Base-by-base conservation (phyloP, 495 filamentous ascomycete genomes). In the Xylaria longipes region DNA sequence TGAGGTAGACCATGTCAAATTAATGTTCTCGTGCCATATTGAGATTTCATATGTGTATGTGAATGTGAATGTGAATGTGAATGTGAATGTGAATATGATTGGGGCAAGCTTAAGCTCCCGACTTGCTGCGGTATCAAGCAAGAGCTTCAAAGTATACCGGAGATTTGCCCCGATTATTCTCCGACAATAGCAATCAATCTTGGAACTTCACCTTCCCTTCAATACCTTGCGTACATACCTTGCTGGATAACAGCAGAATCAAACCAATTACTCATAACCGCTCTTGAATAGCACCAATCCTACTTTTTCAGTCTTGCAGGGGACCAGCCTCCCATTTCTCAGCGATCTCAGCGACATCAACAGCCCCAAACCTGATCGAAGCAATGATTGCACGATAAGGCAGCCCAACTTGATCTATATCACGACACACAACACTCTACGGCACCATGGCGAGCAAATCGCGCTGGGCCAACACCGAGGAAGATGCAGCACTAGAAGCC, bases 381-480 rank as follows among this genome's bases (percentile, higher is more conserved):
- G 45, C 29, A 29, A 70, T 70, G 58, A 56, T 64, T 29, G 45
- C 31, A 5, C 25, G 29, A 70, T 56, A 70, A 63, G 20, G 7
- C 25, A 12, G 41, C 68, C 35, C 14, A n/a, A 37, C n/a, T 43
- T 46, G 9, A 37, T 31, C 8, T 11, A 29, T 5, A 56, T 20
- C 46, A 20, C 45, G 8, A n/a, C 31, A n/a, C 33, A 3, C 58
- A 20, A n/a, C 33, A 27, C 52, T 22, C 25, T 37, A 29, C 68
- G 45, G 8, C 72, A 72, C 70, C 39, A 94, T 94, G 91, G 86
- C 91, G 66, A 85, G 84, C 78, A 87, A 85, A 73, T 97, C 95
- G 52, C 90, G 96, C 75, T 99, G 96, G 96, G 94, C 92, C 70
- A 86, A 93, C 77, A 89, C 91, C 67, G 91, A 89, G 68, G 94